Evolutionary conservation across 2,329 filamentous ascomycete genomes (phyloP).

Genomic region (Monilinia vaccinii-corymbosi): DNA sequence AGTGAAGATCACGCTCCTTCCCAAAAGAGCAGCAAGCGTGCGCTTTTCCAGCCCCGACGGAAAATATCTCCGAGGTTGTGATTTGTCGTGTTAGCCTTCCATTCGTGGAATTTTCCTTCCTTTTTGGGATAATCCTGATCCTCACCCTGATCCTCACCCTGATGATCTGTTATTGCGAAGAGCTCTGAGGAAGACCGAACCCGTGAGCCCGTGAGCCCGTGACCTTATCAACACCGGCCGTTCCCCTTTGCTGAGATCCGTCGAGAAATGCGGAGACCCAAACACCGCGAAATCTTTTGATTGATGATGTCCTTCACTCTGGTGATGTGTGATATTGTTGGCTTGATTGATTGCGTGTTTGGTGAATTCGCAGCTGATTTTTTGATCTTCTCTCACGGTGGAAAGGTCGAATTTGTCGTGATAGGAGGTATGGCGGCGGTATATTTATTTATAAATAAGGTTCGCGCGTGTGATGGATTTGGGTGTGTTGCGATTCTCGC

Average conservation of each 20-base stretch:
- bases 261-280: conserved; percentile 1
- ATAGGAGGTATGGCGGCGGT: background rate
- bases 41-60: background rate
- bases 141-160: too few species aligned
- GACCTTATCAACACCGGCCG: conserved; percentile 2
- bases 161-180: background rate
- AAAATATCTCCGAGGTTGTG: background rate
- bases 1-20: background rate
- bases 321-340: too few species aligned
- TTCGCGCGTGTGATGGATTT: too few species aligned
- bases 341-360: too few species aligned
- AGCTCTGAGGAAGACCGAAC: background rate
- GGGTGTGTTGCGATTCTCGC: too few species aligned
- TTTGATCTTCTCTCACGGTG: background rate
- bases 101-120: background rate
- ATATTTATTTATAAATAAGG: background rate
- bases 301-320: too few species aligned
- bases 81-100: background rate
- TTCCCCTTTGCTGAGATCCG: background rate
- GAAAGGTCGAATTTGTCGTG: background rate
- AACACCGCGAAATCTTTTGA: background rate
- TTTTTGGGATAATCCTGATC: background rate
- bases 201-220: conserved; percentile 4
- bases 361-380: too few species aligned
- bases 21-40: background rate